Base-by-base conservation (phyloP, 164 flowering plant species). In the Houttuynia cordata region DNA sequence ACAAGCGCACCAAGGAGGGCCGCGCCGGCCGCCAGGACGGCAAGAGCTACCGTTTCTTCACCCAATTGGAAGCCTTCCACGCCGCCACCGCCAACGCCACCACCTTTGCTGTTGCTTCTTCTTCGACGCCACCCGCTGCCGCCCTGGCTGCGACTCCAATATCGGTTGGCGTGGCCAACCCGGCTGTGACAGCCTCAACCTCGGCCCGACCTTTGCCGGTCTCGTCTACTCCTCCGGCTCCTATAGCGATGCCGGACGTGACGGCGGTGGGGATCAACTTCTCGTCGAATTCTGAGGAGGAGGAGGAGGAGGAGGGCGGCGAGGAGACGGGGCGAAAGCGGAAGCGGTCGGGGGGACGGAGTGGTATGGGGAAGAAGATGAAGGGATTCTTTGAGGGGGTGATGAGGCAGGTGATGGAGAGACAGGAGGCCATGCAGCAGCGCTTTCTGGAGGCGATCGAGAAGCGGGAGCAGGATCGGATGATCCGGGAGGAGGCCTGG, bases 401-500 rank as follows among this genome's bases (percentile, higher is more conserved):
- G 21, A 83, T 83, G 87, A 82, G 77, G 57, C 80, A 82, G 64
- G 87, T 88, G 53, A 74, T 88, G 82, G 78, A 83, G 67, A 83
- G 79, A 74, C 96, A 85, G 62, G 91, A 83, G 70, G 68, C 68
- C 17, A 75, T 83, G 84, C 87, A 81, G 62, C 83, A 79, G 60
- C 75, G 75, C 53, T 80, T 88, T 37, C 34, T 88, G 40, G 88
- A 85, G 47, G 77, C 78, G 9, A 75, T 88, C 8, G 91, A 88
- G 71, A 85, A 81, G 74, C 76, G 84, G 63, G 96, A 88, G 68
- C 82, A 79, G 53, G 96, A 83, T 8, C 68, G 96, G 56, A 70
- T 79, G 76, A 71, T 76, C 3, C 70, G 89, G 57, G 96, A 85
- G 64, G 96, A 88, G 34, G 83, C 83, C 18, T 88, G 96, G 96